A percentile compares a stretch with the other conserved stretches of the same genome.
Conservation (phyloP, 306 rosid species). For the Lotus japonicus region DNA sequence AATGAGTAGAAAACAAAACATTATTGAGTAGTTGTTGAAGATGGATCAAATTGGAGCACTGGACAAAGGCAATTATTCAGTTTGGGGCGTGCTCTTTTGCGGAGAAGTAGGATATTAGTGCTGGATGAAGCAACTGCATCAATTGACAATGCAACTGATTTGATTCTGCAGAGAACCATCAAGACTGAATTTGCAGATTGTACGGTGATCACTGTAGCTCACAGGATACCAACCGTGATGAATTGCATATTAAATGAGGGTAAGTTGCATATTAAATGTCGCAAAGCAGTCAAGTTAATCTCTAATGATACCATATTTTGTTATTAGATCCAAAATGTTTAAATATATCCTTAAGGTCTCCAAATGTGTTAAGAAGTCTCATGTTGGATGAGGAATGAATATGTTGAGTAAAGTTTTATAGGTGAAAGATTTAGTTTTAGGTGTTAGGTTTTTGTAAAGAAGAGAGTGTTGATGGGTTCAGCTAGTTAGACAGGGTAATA, state of each 20-base stretch:
- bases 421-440: too few species aligned
- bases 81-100: constrained; percentile 62
- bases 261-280: background rate
- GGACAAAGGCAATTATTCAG: constrained; percentile 76
- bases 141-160: constrained; percentile 67
- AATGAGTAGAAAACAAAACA: background rate
- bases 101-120: constrained; percentile 60
- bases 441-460: too few species aligned
- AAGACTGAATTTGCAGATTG: constrained; percentile 53
- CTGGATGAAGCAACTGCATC: constrained; percentile 85
- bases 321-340: background rate
- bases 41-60: constrained; percentile 80
- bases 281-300: background rate
- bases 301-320: background rate
- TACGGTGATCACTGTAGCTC: constrained; percentile 68
- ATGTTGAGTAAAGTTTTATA: too few species aligned
- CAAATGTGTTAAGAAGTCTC: too few species aligned
- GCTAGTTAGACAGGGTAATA: too few species aligned
- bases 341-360: too few species aligned
- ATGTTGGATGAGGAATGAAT: too few species aligned
- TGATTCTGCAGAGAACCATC: constrained; percentile 62
- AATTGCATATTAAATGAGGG: constrained; percentile 77
- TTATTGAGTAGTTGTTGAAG: constrained; percentile 52
- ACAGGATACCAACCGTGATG: constrained; percentile 79
- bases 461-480: too few species aligned